Evolutionary conservation across 805 yeast genomes (phyloP).

Genomic region (Clavispora fructus): DNA sequence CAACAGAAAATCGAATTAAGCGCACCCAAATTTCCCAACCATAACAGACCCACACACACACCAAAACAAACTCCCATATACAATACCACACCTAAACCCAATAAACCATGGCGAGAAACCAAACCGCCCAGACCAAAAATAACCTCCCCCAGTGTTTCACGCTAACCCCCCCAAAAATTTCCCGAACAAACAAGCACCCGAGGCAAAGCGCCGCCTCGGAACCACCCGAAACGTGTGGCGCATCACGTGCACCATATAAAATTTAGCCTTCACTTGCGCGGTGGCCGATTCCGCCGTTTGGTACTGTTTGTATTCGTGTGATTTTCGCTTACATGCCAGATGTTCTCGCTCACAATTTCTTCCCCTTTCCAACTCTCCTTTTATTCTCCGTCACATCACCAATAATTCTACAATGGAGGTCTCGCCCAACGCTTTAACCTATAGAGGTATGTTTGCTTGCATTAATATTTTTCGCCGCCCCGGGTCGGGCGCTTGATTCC

Average conservation of each 20-base stretch:
- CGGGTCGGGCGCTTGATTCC: not conserved
- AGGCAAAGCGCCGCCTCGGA: not conserved
- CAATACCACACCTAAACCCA: no score
- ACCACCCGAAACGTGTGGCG: not conserved
- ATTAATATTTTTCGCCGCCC: not conserved
- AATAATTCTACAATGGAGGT: constrained; percentile 51
- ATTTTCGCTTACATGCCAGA: not conserved
- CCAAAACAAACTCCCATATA: no score
- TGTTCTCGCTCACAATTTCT: not conserved
- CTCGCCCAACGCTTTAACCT: constrained; percentile 67
- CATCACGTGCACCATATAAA: not conserved
- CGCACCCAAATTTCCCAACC: no score
- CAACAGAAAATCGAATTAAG: no score
- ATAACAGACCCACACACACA: no score
- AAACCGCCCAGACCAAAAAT: not conserved
- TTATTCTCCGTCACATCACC: constrained; percentile 1
- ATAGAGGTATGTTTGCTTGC: constrained; percentile 56
- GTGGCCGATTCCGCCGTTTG: not conserved
- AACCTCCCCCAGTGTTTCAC: no score
- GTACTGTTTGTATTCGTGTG: not conserved
- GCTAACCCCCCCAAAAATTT: not conserved
- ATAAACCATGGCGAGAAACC: not conserved
- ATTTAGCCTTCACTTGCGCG: not conserved
- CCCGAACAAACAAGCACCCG: not conserved
- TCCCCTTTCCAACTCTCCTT: constrained; percentile 3